Evolutionary conservation across 352 stramenopile species (phyloP).

Genomic region (Phytophthora capsici): DNA sequence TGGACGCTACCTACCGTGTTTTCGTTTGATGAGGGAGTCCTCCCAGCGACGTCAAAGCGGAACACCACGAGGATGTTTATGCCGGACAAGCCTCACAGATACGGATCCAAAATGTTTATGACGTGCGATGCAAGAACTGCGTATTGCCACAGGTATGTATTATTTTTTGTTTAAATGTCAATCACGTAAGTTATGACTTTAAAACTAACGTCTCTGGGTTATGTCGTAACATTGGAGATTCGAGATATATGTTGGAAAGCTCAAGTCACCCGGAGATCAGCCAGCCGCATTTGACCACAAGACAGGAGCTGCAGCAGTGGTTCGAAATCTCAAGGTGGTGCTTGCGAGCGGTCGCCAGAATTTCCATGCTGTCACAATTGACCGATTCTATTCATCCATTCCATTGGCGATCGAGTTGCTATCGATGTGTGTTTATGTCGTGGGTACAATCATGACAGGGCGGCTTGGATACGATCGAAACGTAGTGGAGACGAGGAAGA

Average conservation of each 20-base stretch:
- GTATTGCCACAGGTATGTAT: too few relatives aligned
- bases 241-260: conserved; percentile 9
- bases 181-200: too few relatives aligned
- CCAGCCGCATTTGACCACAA: conserved; percentile 10
- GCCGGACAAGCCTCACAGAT: conserved; percentile 8
- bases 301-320: conserved; percentile 7
- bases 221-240: conserved; percentile 20
- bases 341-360: conserved; percentile 9
- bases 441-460: conserved; percentile 33
- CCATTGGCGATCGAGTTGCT: conserved; percentile 29
- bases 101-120: conserved; percentile 27
- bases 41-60: too few relatives aligned
- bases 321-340: too few relatives aligned
- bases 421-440: conserved; percentile 28
- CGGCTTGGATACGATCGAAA: conserved; percentile 6
- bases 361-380: conserved; percentile 15
- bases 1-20: conserved; percentile 15
- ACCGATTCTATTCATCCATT: conserved; percentile 35
- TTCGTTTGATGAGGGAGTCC: conserved; percentile 39
- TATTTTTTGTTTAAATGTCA: too few relatives aligned
- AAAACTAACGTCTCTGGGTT: not conserved
- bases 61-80: conserved; percentile 45
- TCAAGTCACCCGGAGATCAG: not conserved
- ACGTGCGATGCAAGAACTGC: conserved; percentile 2
- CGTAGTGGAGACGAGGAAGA: conserved; percentile 9